Base-by-base conservation (phyloP, 768 basidiomycete genomes). In the Tephrocybe rancida region DNA sequence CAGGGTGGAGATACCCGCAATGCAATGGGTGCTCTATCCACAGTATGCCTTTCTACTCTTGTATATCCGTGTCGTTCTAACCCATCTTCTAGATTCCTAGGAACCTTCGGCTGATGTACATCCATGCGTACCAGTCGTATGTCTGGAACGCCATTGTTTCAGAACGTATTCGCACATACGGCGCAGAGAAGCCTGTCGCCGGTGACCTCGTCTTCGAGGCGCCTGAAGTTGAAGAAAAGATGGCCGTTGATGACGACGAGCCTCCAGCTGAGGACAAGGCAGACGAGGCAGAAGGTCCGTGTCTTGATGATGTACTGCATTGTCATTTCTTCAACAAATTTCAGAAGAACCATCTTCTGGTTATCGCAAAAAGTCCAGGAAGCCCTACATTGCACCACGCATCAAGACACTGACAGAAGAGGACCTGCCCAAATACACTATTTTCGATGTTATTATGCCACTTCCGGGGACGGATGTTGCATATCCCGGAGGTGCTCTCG, bases 61-160 rank as follows among this genome's bases (percentile, higher is more conserved):
- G 50, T 18, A n/a, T 44, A 32, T 46, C 37, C 41, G 7, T 38
- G 21, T 37, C 14, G 44, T 26, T 35, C 39, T 24, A 53, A 24
- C 16, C 13, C 14, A 16, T 21, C 16, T 26, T 39, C 1, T 60
- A 98, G 96, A 98, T 99, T 60, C 97, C 97, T 13, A 82, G 89
- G 51, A 98, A 96, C 65, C 82, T 99, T 54, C 83, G 97, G 46
- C 74, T 97, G 59, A 98, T 99, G 92, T 99, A 98, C 68, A 86
- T 98, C 50, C 97, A 99, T 69, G 95, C 95, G 26, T 99, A 98
- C 67, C 97, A 99, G 69, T 95, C 92, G 14, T 99, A 98, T 62
- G 87, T 98, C 29, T 99, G 96, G 96, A 99, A 99, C 70, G 86
- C 93, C 43, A 87, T 98, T 51, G 92, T 95, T 35, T 98, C 95